A percentile compares a stretch with the other conserved stretches of the same genome.
Conservation (phyloP, 2,329 filamentous ascomycete genomes). For the Aspergillus tubingensis region DNA sequence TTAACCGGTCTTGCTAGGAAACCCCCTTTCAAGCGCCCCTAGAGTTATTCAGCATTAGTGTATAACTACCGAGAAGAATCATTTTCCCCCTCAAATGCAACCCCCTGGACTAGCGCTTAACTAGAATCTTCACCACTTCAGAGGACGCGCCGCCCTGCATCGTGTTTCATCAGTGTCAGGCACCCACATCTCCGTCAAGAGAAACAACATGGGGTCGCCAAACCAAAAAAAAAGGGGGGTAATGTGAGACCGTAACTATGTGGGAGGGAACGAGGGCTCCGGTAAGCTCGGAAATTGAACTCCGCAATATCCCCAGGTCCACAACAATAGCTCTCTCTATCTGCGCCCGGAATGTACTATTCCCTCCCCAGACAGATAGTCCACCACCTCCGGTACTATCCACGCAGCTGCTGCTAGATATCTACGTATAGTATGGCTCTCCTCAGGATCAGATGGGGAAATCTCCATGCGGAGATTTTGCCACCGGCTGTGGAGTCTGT, state of each 20-base stretch:
- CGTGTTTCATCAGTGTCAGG: constrained; percentile 13
- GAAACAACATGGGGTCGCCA: not conserved
- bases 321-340: constrained; percentile 5
- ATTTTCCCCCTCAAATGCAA: not conserved
- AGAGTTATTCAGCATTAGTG: not conserved
- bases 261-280: constrained; percentile 1
- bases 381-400: not conserved
- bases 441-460: not conserved
- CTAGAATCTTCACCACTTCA: constrained; percentile 6
- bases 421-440: not conserved
- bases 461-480: constrained; percentile 1
- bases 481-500: not conserved
- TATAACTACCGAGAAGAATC: not conserved
- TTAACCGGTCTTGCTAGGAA: constrained; percentile 1
- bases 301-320: constrained; percentile 22
- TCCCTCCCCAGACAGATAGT: constrained; percentile 7
- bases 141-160: constrained; percentile 12
- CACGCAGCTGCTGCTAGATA: not conserved
- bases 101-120: constrained; percentile 11
- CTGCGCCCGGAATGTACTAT: constrained; percentile 11
- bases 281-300: constrained; percentile 19
- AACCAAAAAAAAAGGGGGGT: not conserved
- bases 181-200: not conserved
- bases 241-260: not conserved
- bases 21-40: not conserved